Percentiles rank a stretch among this genome's conserved stretches.
Evolutionary conservation across 192 early-diverging fungal species (phyloP).

Genomic region (Coemansia nantahalensis): DNA sequence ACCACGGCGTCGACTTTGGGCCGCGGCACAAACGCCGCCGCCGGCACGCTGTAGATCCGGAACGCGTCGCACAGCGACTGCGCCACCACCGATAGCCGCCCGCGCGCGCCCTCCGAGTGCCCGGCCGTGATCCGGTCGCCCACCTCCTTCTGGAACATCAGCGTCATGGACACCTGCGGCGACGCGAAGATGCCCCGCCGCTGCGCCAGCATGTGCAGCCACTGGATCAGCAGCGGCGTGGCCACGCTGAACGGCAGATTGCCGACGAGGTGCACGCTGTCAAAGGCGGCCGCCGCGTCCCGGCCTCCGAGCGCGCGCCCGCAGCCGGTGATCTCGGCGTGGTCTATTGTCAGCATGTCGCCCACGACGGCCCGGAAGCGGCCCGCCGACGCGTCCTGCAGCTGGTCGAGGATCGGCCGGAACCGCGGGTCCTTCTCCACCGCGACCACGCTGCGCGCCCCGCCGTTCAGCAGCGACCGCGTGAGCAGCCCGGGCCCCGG

Average conservation of each 20-base stretch:
- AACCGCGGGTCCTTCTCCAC: conserved; percentile 76
- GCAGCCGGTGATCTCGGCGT: conserved; percentile 50
- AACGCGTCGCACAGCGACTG: conserved; percentile 69
- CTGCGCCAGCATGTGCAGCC: conserved; percentile 59
- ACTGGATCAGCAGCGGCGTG: conserved; percentile 68
- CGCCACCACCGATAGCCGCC: conserved; percentile 68
- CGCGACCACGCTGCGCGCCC: conserved; percentile 60
- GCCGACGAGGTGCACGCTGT: conserved; percentile 64
- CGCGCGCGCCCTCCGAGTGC: conserved; percentile 52
- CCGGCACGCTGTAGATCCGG: conserved; percentile 60
- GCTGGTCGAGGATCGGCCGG: conserved; percentile 65
- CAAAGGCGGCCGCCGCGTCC: conserved; percentile 13
- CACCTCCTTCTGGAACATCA: conserved; percentile 86
- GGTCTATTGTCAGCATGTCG: conserved; percentile 63
- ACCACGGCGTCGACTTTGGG: conserved; percentile 74
- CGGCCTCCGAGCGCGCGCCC: conserved; percentile 16
- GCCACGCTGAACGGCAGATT: conserved; percentile 80
- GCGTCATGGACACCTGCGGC: conserved; percentile 60
- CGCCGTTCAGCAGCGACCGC: conserved; percentile 69
- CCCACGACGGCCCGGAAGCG: conserved; percentile 59
- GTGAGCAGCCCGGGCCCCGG: conserved; percentile 78
- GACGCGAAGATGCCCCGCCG: conserved; percentile 61
- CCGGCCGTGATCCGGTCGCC: conserved; percentile 63
- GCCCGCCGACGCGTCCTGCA: conserved; percentile 63
- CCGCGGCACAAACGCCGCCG: conserved; percentile 69